phyloP scores from a whole-genome alignment of 2,329 filamentous ascomycete genomes.

The Pezicula neosporulosa region DNA sequence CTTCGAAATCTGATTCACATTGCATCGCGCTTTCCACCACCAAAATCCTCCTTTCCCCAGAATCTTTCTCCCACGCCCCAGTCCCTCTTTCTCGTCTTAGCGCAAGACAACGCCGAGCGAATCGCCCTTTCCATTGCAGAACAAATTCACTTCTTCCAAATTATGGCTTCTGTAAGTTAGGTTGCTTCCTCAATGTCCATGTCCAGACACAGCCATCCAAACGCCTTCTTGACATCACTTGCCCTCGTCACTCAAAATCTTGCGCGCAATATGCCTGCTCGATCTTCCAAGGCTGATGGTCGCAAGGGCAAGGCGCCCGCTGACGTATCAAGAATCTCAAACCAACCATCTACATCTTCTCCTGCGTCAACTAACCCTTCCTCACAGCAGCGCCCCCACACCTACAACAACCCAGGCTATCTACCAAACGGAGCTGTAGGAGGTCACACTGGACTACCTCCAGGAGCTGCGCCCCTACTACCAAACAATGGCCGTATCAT shows the following conservation, averaged over 20 bases:
- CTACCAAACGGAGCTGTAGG: slow-evolving; percentile 58
- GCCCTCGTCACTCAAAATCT: not conserved
- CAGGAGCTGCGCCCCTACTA: slow-evolving; percentile 61
- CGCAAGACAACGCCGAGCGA: not conserved
- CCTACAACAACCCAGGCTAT: slow-evolving; percentile 38
- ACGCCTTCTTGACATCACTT: not conserved
- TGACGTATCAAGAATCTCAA: too few species aligned
- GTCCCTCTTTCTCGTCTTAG: not conserved
- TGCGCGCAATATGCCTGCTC: not conserved
- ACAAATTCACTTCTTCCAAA: slow-evolving; percentile 9
- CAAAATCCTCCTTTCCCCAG: not conserved
- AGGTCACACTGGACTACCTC: slow-evolving; percentile 42
- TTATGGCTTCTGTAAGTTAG: slow-evolving; percentile 25
- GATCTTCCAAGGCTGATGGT: not conserved
- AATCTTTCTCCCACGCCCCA: not conserved
- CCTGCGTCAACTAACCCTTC: slow-evolving; percentile 15
- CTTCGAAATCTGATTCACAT: too few species aligned
- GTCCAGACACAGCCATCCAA: not conserved
- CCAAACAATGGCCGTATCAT: slow-evolving; percentile 66
- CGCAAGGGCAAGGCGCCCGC: too few species aligned
- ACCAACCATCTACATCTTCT: too few species aligned
- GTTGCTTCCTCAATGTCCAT: too few species aligned
- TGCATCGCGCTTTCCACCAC: not conserved
- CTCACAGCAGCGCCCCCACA: slow-evolving; percentile 29
- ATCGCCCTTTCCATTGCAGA: slow-evolving; percentile 2